Base-by-base conservation (phyloP, 441 rosid species). In the Heliophila coronopifolia region DNA sequence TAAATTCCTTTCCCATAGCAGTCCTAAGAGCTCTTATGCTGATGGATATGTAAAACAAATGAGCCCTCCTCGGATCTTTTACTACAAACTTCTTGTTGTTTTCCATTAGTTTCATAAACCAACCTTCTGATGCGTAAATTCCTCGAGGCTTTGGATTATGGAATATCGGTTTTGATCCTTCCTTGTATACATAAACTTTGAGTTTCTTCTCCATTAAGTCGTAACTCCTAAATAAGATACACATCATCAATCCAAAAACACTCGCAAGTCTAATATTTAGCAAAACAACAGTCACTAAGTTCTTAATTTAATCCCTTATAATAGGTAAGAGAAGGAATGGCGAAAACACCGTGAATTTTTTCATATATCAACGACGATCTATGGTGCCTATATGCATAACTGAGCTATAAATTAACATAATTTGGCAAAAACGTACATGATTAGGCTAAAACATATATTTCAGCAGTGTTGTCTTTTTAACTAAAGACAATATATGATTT, bases 51-150 rank as follows among this genome's bases (percentile, higher is more conserved):
- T 78, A 90, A 66, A 90, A 90, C 67, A 84, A 69, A 75, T 90
- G 92, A 59, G 96, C 98, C 70, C 71, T 90, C 53, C 70, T 71
- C 1, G 94, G 96, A 61, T 84, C 86, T 59, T 66, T 82, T 33
- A 82, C 95, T 31, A 73, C 48, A 39, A 81, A 90, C 59, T 82
- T 79, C 63, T 73, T 82, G 74, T 73, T 80, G 66, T 75, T 81
- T 61, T 90, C 84, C 55, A 90, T 77, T 36, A 84, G 74, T 73
- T 90, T 90, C 83, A 89, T 77, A 58, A 89, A 86, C 97, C 97
- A 84, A 58, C 95, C 98, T 74, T 84, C 96, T 2, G 96, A 84
- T 5, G 96, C 91, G 64, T 84, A 90, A 33, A 86, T 84, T 52
- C 96, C 98, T 55, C 94, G 76, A 77, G 69, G 71, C 57, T 31